A percentile compares a stretch with the other conserved stretches of the same genome.
Conservation (phyloP, 2,329 filamentous ascomycete species). For the Colletotrichum sp. region DNA sequence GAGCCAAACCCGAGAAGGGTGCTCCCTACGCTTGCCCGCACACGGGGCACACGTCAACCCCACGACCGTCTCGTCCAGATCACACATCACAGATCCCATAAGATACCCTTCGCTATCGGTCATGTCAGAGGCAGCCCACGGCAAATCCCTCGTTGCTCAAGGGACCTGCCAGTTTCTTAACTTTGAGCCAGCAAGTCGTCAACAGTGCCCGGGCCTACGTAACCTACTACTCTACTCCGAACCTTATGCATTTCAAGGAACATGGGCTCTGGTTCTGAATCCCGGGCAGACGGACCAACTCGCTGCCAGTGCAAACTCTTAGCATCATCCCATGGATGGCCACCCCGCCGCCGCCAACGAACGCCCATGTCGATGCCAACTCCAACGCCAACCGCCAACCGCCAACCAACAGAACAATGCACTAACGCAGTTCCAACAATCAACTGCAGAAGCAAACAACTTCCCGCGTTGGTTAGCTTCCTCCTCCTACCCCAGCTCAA, state of each 20-base stretch:
- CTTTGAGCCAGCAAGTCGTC: not conserved
- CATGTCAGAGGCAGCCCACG: slow-evolving; percentile 7
- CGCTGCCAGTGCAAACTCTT: not conserved
- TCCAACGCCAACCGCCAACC: not conserved
- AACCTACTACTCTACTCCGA: not conserved
- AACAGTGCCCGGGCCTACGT: not conserved
- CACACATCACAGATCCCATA: not conserved
- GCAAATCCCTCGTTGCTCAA: not conserved
- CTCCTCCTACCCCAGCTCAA: not conserved
- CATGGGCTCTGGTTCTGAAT: not conserved
- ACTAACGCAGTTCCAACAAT: not conserved
- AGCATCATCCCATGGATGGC: not conserved
- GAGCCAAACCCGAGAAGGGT: not conserved
- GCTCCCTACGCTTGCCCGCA: not conserved
- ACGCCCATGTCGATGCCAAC: not conserved
- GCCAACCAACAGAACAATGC: not conserved
- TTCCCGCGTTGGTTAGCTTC: not conserved
- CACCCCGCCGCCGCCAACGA: not conserved
- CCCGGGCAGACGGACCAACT: not conserved
- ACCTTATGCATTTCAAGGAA: not conserved
- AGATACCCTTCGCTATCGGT: not conserved
- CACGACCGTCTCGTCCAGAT: slow-evolving; percentile 15
- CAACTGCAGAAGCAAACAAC: not conserved
- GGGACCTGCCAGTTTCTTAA: not conserved
- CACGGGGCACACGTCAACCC: slow-evolving; percentile 1